Base-by-base conservation (phyloP, 768 basidiomycete genomes). In the Rhodotorula sphaerocarpa region DNA sequence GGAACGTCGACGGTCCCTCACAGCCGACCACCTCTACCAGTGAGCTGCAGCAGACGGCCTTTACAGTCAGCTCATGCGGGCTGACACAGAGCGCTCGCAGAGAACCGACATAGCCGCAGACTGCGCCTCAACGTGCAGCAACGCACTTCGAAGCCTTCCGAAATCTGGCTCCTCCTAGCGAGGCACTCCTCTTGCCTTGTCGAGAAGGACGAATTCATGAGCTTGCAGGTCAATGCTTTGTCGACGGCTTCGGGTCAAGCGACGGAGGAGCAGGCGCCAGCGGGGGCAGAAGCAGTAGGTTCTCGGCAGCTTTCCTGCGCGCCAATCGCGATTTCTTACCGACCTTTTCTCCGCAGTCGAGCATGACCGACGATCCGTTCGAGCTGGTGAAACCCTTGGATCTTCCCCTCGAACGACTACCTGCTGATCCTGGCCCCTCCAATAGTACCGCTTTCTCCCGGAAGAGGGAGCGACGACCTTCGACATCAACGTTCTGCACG, bases 121-220 rank as follows among this genome's bases (percentile, higher is more conserved):
- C 34, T 67, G 0, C 50, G 55, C 3, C 20, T 67, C 0, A 25
- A 28, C 16, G 7, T 57, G 34, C 41, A 43, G 9, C 16, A 33
- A 0, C 5, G 6, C 23, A 9, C 57, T 7, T 3, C 12, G 0
- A 2, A n/a, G 1, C 20, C 54, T 0, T 57, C 62, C 33, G 84
- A 88, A 47, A 78, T 95, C 10, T 93, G 86, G 88, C 70, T 92
- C 12, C 79, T 91, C 3, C 79, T 96, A 3, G 86, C 85, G 0
- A 82, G 89, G 33, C 92, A 97, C 73, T 73, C 86, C 12, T 73
- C 74, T 1, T 78, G 84, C 65, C 85, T 82, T n/a, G 23, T 76
- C 50, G 78, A 81, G 44, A 79, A 77, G 9, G 76, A 80, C 2
- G 85, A 88, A 63, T 91, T 83, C 72, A 83, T 88, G 51, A 82